Evolutionary conservation across 768 basidiomycete genomes (phyloP), one percentile per base, ranked within the genome.

Genomic region (Hemileccinum impolitum): DNA sequence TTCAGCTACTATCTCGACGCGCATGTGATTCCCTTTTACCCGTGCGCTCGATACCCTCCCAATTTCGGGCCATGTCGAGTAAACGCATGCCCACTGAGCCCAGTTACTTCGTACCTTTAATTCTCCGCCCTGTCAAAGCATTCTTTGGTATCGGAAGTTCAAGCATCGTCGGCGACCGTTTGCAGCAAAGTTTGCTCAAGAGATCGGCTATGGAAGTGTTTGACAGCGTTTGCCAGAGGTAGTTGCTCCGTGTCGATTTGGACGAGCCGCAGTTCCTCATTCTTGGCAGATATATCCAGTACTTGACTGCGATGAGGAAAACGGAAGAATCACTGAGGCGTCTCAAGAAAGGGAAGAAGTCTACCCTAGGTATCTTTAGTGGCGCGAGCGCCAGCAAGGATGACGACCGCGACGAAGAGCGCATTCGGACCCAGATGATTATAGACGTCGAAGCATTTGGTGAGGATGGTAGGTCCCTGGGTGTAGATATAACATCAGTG

Each of bases 261-360:
- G 6, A 12, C 17, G n/a, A n/a, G 6, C 4, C 19, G 5, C 25
- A 13, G 13, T 49, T 41, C 6, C 17, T 39, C 25, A 51, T 34
- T 18, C 26, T 23, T 31, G 30, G 39, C 41, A 92, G 91, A 60
- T 96, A 95, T 65, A 81, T 86, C 12, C 76, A 78, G 48, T 87
- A 90, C 61, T 74, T 98, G 19, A 75, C 82, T 10, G 80, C 82
- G 1, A 92, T 94, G 79, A 89, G 84, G 66, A 95, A 95, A 73
- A 91, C 91, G 8, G 93, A 97, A 55, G 93, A 94, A 62, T 87
- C 90, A 11, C 71, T 98, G 21, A 76, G 86, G 34, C 79, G 89
- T 32, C 75, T 95, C 57, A 93, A 94, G 63, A 95, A 90, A 65
- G 87, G 88, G 38, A 91, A 90, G 60, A 90, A 86, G 56, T 72